Evolutionary conservation across 179 eudicot genomes (phyloP).

Genomic region (Beta lomatogona): DNA sequence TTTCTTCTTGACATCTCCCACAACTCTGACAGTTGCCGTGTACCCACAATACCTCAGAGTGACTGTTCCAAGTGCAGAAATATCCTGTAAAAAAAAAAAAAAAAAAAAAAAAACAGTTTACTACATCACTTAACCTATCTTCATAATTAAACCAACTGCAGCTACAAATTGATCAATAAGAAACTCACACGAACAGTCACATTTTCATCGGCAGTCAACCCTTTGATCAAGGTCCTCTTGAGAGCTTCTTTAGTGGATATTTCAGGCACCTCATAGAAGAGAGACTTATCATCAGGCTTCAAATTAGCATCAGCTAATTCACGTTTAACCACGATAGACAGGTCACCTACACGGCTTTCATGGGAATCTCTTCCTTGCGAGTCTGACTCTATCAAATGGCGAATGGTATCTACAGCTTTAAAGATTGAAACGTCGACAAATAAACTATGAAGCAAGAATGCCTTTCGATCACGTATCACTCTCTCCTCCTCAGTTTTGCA

Average conservation of each 20-base stretch:
- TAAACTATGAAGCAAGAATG: slow-evolving; percentile 89
- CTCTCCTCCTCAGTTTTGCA: slow-evolving; percentile 95
- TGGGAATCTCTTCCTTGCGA: slow-evolving; percentile 34
- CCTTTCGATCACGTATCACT: slow-evolving; percentile 86
- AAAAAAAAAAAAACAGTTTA: slow-evolving; percentile 20
- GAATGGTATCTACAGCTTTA: slow-evolving; percentile 73
- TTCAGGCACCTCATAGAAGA: slow-evolving; percentile 39
- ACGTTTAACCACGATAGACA: slow-evolving; percentile 61
- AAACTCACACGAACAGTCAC: slow-evolving; percentile 80
- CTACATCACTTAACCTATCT: slow-evolving; percentile 6
- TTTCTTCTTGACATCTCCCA: slow-evolving; percentile 67
- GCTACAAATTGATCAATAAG: not conserved
- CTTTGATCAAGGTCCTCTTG: slow-evolving; percentile 75
- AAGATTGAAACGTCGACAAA: slow-evolving; percentile 81
- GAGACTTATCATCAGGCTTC: slow-evolving; percentile 49
- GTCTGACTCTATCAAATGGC: slow-evolving; percentile 46
- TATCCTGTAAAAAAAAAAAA: slow-evolving; percentile 59
- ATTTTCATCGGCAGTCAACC: slow-evolving; percentile 97
- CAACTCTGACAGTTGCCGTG: slow-evolving; percentile 71
- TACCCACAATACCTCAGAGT: slow-evolving; percentile 79
- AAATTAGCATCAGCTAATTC: slow-evolving; percentile 68
- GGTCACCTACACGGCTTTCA: slow-evolving; percentile 76
- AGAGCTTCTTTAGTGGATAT: slow-evolving; percentile 49
- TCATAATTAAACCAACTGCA: not conserved
- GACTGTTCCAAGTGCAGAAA: slow-evolving; percentile 69